A percentile compares a stretch with the other conserved stretches of the same genome.
phyloP scores from a whole-genome alignment of 768 basidiomycete species.

The Pholiota molesta region DNA sequence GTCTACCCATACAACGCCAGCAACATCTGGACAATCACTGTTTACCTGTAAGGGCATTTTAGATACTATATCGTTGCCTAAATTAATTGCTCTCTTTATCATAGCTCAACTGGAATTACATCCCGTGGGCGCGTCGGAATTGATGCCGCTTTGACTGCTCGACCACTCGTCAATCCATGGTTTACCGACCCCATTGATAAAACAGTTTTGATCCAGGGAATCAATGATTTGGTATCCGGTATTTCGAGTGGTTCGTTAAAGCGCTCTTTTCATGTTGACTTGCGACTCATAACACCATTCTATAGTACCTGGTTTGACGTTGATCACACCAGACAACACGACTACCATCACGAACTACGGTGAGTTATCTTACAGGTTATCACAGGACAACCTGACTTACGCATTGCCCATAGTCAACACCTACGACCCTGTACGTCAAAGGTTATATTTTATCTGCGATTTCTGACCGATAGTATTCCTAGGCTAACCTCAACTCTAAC shows the following conservation, averaged over 20 bases:
- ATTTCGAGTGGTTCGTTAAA: conserved; percentile 41
- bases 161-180: conserved; percentile 57
- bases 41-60: conserved; percentile 47
- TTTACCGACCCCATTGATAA: conserved; percentile 62
- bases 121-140: conserved; percentile 68
- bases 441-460: not conserved
- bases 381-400: not conserved
- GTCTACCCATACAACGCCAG: conserved; percentile 53
- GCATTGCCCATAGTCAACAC: conserved; percentile 35
- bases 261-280: not conserved
- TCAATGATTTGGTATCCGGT: conserved; percentile 49
- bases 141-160: conserved; percentile 50
- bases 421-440: conserved; percentile 32
- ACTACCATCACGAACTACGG: conserved; percentile 58
- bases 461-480: not conserved
- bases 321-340: conserved; percentile 64
- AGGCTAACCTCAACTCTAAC: conserved; percentile 55
- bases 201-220: conserved; percentile 47
- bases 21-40: conserved; percentile 64
- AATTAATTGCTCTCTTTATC: not conserved
- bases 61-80: not conserved
- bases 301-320: conserved; percentile 49
- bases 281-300: conserved; percentile 1
- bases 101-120: conserved; percentile 59
- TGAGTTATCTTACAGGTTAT: conserved; percentile 21